Percentiles rank a stretch among this genome's conserved stretches.
These are phyloP conservation scores for Sporothrix brunneoviolacea DNA, from an alignment of 2,329 filamentous ascomycete genomes.

Conservation along the genomic window DNA sequence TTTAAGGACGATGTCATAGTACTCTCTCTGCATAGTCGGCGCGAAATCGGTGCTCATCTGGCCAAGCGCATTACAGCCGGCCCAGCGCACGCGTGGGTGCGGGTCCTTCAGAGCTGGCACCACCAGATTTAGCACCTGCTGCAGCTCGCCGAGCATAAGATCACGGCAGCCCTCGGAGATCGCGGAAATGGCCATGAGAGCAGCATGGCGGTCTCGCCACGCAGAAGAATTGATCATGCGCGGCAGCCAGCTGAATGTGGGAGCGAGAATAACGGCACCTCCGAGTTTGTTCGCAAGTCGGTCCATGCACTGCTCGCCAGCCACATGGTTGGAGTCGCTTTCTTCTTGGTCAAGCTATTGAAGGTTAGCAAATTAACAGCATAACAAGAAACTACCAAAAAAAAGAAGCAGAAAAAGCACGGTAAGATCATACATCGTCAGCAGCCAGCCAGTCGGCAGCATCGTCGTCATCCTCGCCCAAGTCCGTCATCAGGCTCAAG, in stretches of 20 bases:
- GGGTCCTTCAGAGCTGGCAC: slow-evolving; percentile 82
- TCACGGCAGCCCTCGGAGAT: slow-evolving; percentile 97
- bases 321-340: slow-evolving; percentile 94
- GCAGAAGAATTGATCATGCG: slow-evolving; percentile 94
- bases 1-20: slow-evolving; percentile 78
- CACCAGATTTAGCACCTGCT: slow-evolving; percentile 91
- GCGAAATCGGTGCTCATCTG: slow-evolving; percentile 99
- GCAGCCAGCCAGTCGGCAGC: slow-evolving; percentile 87
- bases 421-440: no score
- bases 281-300: slow-evolving; percentile 94
- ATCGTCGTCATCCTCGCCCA: slow-evolving; percentile 90
- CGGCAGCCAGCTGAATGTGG: slow-evolving; percentile 94
- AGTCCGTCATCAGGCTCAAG: slow-evolving; percentile 94
- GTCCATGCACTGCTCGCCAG: slow-evolving; percentile 98
- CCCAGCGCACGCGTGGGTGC: slow-evolving; percentile 92
- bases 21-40: slow-evolving; percentile 94
- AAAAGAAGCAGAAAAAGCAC: no score
- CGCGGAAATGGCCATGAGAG: slow-evolving; percentile 96
- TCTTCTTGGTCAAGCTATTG: slow-evolving; percentile 94
- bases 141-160: slow-evolving; percentile 88
- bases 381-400: slow-evolving; percentile 13
- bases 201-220: slow-evolving; percentile 93
- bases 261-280: slow-evolving; percentile 82
- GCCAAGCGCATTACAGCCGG: slow-evolving; percentile 94
- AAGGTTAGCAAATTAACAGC: no score